Evolutionary conservation across 495 filamentous ascomycete species (phyloP).

Genomic region (Opeltia flavorubescens): DNA sequence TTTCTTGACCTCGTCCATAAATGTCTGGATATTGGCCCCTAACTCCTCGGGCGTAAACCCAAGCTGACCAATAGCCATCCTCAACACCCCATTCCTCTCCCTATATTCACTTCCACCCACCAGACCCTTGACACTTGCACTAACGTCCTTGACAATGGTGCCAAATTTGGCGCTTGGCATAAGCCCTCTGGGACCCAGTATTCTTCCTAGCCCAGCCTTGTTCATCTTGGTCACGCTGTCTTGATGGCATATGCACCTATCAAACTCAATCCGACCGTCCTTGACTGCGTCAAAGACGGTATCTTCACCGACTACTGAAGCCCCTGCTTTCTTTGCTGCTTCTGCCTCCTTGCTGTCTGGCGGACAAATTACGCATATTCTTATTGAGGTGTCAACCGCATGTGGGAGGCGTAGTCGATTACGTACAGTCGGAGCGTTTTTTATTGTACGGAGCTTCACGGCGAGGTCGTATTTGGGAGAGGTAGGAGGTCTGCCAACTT

Average conservation of each 20-base stretch:
- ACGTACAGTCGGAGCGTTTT: constrained; percentile 73
- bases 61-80: constrained; percentile 81
- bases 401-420: constrained; percentile 81
- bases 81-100: constrained; percentile 69
- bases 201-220: constrained; percentile 61
- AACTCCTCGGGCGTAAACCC: constrained; percentile 79
- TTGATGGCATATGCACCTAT: constrained; percentile 73
- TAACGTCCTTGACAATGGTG: constrained; percentile 72
- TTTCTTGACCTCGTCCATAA: constrained; percentile 63
- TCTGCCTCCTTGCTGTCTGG: constrained; percentile 52
- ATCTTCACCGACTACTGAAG: constrained; percentile 70
- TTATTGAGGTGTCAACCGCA: constrained; percentile 69
- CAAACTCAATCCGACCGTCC: constrained; percentile 64
- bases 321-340: constrained; percentile 62
- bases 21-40: constrained; percentile 66
- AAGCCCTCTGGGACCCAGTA: constrained; percentile 76
- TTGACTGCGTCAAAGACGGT: constrained; percentile 70
- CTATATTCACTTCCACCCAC: constrained; percentile 75
- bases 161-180: constrained; percentile 84
- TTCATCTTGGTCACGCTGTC: constrained; percentile 59
- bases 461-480: constrained; percentile 75
- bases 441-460: constrained; percentile 60
- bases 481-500: constrained; percentile 68
- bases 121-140: constrained; percentile 54
- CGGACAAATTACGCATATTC: constrained; percentile 78